Evolutionary conservation across 2,329 filamentous ascomycete species (phyloP).

Genomic region (Didymella exigua): DNA sequence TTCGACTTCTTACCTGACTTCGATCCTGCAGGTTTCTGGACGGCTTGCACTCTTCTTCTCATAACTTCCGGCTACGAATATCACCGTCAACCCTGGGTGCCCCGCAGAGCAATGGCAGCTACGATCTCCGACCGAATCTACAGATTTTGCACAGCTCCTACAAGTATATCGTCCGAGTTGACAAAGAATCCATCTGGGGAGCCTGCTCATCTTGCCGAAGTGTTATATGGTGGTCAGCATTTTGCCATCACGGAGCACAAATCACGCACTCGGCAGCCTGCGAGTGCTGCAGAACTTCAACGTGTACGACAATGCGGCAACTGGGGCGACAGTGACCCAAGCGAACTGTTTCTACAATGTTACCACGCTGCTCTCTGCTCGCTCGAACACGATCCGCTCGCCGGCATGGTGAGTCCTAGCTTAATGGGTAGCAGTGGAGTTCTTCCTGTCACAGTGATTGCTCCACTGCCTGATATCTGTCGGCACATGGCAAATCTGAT

Average conservation of each 20-base stretch:
- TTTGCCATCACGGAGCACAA: constrained; percentile 33
- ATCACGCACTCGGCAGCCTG: constrained; percentile 16
- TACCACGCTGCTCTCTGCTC: constrained; percentile 69
- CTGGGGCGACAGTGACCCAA: constrained; percentile 68
- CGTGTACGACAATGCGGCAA: constrained; percentile 66
- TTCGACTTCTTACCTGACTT: not conserved
- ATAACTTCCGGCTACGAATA: constrained; percentile 1
- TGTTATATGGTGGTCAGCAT: constrained; percentile 57
- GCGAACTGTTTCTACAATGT: constrained; percentile 70
- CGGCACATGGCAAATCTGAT: constrained; percentile 78
- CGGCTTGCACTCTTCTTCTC: not conserved
- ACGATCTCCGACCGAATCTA: constrained; percentile 48
- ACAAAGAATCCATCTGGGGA: constrained; percentile 59
- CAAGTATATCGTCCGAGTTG: constrained; percentile 60
- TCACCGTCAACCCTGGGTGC: not conserved
- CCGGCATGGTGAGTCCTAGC: constrained; percentile 63
- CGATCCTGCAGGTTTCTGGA: not conserved
- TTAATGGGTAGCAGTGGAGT: constrained; percentile 67
- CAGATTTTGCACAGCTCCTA: constrained; percentile 65
- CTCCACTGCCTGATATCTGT: constrained; percentile 71
- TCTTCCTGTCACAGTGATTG: constrained; percentile 72
- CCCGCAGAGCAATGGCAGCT: constrained; percentile 19
- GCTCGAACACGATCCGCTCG: constrained; percentile 58
- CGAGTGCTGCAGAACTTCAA: constrained; percentile 54
- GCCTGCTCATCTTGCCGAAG: constrained; percentile 61